Evolutionary conservation across 2,329 filamentous ascomycete species (phyloP).

Genomic region (Scolecobasidium constrictum): DNA sequence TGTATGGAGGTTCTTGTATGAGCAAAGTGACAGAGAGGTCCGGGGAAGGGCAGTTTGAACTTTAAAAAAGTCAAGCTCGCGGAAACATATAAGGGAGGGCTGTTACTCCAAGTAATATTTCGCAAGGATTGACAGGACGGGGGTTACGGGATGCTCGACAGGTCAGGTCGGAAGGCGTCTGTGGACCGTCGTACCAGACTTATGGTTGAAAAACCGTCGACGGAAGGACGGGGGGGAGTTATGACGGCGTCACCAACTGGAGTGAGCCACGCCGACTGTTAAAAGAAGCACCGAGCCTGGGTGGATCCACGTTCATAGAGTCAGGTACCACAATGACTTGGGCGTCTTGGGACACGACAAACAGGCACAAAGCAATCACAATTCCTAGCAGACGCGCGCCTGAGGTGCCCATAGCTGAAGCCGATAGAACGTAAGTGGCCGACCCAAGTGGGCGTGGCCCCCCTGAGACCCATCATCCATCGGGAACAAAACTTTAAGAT

Average conservation of each 20-base stretch:
- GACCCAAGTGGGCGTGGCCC: not conserved
- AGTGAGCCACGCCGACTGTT: not conserved
- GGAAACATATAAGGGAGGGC: not conserved
- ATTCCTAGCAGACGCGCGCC: not conserved
- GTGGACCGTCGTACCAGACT: not conserved
- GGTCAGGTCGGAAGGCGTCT: not conserved
- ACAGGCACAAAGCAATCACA: not conserved
- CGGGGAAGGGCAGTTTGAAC: not conserved
- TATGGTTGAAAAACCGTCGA: not conserved
- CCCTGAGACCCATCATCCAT: not conserved
- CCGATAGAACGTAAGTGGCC: not conserved
- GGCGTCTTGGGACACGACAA: not conserved
- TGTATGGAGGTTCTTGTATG: too few species aligned
- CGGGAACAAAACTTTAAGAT: not conserved
- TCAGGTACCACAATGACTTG: not conserved
- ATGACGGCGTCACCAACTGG: not conserved
- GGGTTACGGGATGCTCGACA: not conserved
- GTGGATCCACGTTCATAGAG: too few species aligned
- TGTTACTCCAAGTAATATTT: constrained; percentile 1
- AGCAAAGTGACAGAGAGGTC: not conserved
- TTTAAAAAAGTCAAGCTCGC: not conserved
- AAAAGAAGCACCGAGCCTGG: not conserved
- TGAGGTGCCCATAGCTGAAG: not conserved
- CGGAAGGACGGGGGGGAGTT: not conserved
- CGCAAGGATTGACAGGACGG: not conserved